Percentiles rank a stretch among this genome's conserved stretches.
Evolutionary conservation across 148 eudicot species (phyloP).

Genomic region (Selenicereus undatus): DNA sequence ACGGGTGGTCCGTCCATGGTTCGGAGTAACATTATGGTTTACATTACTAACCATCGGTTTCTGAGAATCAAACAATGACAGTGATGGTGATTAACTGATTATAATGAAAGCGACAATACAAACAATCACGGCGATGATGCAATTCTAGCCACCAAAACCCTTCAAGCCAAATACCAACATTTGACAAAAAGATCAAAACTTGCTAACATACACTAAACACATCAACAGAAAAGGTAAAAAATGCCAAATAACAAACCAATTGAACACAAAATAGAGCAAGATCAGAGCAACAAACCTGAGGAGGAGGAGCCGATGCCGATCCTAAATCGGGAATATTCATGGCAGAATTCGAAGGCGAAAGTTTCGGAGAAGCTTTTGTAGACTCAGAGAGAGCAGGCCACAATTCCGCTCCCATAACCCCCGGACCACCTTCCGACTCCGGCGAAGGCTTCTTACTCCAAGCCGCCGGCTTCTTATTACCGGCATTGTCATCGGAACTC

Average conservation of each 20-base stretch:
- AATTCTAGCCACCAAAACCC: constrained; percentile 39
- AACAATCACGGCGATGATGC: constrained; percentile 11
- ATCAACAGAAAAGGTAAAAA: background rate
- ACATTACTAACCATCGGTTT: constrained; percentile 37
- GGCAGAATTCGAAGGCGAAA: constrained; percentile 40
- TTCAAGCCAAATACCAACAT: background rate
- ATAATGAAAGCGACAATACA: constrained; percentile 10
- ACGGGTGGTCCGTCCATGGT: constrained; percentile 48
- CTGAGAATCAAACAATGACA: constrained; percentile 19
- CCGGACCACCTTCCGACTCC: constrained; percentile 44
- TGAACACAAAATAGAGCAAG: background rate
- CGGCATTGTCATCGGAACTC: constrained; percentile 30
- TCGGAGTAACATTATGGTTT: constrained; percentile 32
- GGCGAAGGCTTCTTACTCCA: constrained; percentile 41
- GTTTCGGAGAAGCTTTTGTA: constrained; percentile 50
- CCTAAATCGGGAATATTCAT: constrained; percentile 39
- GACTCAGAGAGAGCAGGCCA: constrained; percentile 88
- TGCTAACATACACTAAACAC: background rate
- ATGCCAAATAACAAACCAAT: background rate
- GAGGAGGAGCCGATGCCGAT: constrained; percentile 27
- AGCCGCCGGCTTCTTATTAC: constrained; percentile 49
- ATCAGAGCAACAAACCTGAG: constrained; percentile 37
- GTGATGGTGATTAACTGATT: constrained; percentile 3
- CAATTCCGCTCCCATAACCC: constrained; percentile 51
- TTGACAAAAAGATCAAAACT: background rate